Conservation (phyloP, 2,329 filamentous ascomycete species). For the Diaporthe batatas region DNA sequence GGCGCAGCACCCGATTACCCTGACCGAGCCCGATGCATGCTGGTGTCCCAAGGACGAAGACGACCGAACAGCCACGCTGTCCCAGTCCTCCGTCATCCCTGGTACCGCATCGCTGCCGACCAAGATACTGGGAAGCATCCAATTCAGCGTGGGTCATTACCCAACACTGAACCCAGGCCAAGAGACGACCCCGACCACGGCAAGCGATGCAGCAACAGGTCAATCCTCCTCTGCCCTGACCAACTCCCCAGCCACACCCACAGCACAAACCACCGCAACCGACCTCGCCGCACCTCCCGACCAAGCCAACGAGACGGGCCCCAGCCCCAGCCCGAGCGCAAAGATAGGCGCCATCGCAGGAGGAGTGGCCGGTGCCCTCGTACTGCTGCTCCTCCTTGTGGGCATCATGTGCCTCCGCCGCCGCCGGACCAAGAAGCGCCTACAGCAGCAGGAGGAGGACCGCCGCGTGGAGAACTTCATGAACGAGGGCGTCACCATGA, state of each 20-base stretch:
- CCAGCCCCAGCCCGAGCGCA: slow-evolving; percentile 45
- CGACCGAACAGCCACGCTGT: slow-evolving; percentile 47
- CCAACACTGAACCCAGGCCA: slow-evolving; percentile 35
- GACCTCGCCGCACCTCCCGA: background rate
- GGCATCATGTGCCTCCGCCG: slow-evolving; percentile 43
- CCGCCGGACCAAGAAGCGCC: slow-evolving; percentile 28
- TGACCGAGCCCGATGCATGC: slow-evolving; percentile 48
- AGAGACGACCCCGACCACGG: slow-evolving; percentile 22
- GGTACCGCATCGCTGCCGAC: slow-evolving; percentile 49
- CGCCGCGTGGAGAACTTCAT: background rate
- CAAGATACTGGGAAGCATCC: slow-evolving; percentile 47
- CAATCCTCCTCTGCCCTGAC: slow-evolving; percentile 1
- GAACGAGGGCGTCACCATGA: background rate
- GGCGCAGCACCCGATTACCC: slow-evolving; percentile 42
- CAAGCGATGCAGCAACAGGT: background rate
- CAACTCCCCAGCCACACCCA: slow-evolving; percentile 11
- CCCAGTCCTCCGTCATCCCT: slow-evolving; percentile 45
- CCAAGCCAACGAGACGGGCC: slow-evolving; percentile 10
- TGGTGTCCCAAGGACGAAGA: slow-evolving; percentile 48
- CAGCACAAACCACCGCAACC: slow-evolving; percentile 24
- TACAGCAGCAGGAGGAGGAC: background rate
- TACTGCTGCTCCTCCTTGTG: slow-evolving; percentile 42
- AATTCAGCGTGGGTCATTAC: slow-evolving; percentile 39
- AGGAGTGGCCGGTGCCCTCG: slow-evolving; percentile 42
- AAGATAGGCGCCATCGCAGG: slow-evolving; percentile 47